phyloP scores from a whole-genome alignment of 1,139 yeast genomes.

The Schwanniomyces etchellsii region DNA sequence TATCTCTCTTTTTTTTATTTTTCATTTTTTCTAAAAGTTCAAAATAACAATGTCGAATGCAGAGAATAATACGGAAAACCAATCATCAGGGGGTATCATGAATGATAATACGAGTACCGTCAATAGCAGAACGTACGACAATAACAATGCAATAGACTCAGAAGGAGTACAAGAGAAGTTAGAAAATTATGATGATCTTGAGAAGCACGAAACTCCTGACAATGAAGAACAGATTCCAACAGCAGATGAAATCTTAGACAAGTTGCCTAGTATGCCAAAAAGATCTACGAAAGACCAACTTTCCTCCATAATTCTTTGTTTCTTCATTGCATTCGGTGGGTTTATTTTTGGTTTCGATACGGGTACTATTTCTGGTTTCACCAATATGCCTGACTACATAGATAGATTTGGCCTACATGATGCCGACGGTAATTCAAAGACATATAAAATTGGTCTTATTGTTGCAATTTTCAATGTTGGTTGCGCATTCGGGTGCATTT shows the following conservation, averaged over 20 bases:
- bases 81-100: too few relatives aligned
- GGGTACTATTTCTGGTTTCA: slow-evolving; percentile 64
- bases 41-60: too few relatives aligned
- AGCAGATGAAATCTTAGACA: slow-evolving; percentile 3
- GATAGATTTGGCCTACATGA: slow-evolving; percentile 37
- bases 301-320: slow-evolving; percentile 29
- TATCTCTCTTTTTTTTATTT: too few relatives aligned
- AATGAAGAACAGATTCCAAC: slow-evolving; percentile 3
- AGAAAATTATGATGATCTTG: slow-evolving; percentile 1
- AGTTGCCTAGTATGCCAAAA: slow-evolving; percentile 14
- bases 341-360: slow-evolving; percentile 69
- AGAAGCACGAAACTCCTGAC: slow-evolving; percentile 3
- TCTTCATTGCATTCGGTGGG: slow-evolving; percentile 54
- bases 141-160: too few relatives aligned
- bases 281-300: slow-evolving; percentile 25
- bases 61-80: too few relatives aligned
- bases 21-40: too few relatives aligned
- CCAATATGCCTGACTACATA: slow-evolving; percentile 51
- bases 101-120: too few relatives aligned
- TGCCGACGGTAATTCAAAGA: slow-evolving; percentile 27
- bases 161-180: slow-evolving; percentile 15
- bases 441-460: slow-evolving; percentile 55
- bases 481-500: slow-evolving; percentile 66
- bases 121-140: too few relatives aligned
- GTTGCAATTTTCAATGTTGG: slow-evolving; percentile 66